phyloP scores from a whole-genome alignment of 2,329 filamentous ascomycete species.

The Rhinocladiella mackenziei region DNA sequence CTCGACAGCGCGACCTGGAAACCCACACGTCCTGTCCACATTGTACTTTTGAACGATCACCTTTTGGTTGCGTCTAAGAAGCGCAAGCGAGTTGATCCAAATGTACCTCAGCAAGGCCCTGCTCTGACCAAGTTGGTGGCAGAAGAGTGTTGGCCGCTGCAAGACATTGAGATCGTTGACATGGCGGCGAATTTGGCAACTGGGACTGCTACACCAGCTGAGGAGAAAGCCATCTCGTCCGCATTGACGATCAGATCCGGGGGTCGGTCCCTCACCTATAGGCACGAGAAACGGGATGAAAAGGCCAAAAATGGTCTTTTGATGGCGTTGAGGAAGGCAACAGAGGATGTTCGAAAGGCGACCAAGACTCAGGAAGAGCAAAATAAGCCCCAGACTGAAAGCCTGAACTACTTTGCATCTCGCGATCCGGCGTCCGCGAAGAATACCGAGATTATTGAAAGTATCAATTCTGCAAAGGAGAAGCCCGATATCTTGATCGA shows the following conservation, averaged over 20 bases:
- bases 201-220: slow-evolving; percentile 38
- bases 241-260: slow-evolving; percentile 89
- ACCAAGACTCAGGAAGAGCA: slow-evolving; percentile 83
- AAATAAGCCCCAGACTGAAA: slow-evolving; percentile 74
- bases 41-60: slow-evolving; percentile 92
- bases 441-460: slow-evolving; percentile 75
- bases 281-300: slow-evolving; percentile 75
- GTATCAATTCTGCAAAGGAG: slow-evolving; percentile 72
- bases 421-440: slow-evolving; percentile 72
- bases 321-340: slow-evolving; percentile 84
- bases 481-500: slow-evolving; percentile 74
- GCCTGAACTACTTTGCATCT: slow-evolving; percentile 76
- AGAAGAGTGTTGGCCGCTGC: slow-evolving; percentile 87
- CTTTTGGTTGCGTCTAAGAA: slow-evolving; percentile 86
- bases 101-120: slow-evolving; percentile 43
- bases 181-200: slow-evolving; percentile 56
- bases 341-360: slow-evolving; percentile 84
- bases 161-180: slow-evolving; percentile 90
- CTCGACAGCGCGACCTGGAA: slow-evolving; percentile 97
- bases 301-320: slow-evolving; percentile 76
- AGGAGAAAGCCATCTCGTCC: slow-evolving; percentile 65
- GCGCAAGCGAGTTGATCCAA: slow-evolving; percentile 78
- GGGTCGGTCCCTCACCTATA: slow-evolving; percentile 89
- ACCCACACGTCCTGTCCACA: slow-evolving; percentile 78
- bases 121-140: slow-evolving; percentile 73